These are phyloP conservation scores for Austroboletus niveus DNA, from an alignment of 1,284 basidiomycete genomes.

Conservation along the genomic window DNA sequence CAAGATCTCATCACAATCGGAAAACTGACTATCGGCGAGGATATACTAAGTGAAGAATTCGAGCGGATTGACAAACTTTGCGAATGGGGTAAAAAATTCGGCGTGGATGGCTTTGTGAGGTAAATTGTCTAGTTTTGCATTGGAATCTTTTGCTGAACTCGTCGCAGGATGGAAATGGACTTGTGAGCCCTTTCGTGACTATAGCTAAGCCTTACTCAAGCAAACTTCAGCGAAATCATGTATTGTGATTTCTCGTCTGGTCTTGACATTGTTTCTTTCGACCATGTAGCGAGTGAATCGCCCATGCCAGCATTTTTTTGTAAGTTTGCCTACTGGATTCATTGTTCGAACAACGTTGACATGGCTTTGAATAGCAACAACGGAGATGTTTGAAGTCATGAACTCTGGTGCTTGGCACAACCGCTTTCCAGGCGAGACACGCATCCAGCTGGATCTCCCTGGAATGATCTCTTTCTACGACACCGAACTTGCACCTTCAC, in stretches of 20 bases:
- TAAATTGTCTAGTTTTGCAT: constrained; percentile 5
- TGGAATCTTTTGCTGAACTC: background rate
- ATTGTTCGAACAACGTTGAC: background rate
- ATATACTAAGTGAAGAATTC: constrained; percentile 21
- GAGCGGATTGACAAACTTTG: constrained; percentile 35
- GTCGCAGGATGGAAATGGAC: constrained; percentile 45
- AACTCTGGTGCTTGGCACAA: constrained; percentile 36
- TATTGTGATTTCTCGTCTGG: constrained; percentile 46
- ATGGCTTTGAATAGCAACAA: background rate
- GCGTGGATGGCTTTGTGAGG: constrained; percentile 41
- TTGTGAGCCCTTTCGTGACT: constrained; percentile 36
- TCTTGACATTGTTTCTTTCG: constrained; percentile 36
- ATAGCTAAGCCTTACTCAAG: background rate
- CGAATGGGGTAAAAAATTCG: constrained; percentile 34
- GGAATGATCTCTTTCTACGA: constrained; percentile 38
- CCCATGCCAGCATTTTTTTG: background rate
- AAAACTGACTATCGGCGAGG: constrained; percentile 10
- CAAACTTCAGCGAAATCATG: constrained; percentile 46
- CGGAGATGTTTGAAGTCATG: constrained; percentile 13
- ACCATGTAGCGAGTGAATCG: constrained; percentile 14
- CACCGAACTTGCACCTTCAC: constrained; percentile 27
- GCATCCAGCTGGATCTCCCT: constrained; percentile 33
- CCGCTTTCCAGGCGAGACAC: constrained; percentile 35
- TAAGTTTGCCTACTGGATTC: background rate
- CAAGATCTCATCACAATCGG: constrained; percentile 44